A percentile compares a stretch with the other conserved stretches of the same genome.
Evolutionary conservation across 2,329 filamentous ascomycete genomes (phyloP).

Genomic region (Thermothelomyces thermophilus): DNA sequence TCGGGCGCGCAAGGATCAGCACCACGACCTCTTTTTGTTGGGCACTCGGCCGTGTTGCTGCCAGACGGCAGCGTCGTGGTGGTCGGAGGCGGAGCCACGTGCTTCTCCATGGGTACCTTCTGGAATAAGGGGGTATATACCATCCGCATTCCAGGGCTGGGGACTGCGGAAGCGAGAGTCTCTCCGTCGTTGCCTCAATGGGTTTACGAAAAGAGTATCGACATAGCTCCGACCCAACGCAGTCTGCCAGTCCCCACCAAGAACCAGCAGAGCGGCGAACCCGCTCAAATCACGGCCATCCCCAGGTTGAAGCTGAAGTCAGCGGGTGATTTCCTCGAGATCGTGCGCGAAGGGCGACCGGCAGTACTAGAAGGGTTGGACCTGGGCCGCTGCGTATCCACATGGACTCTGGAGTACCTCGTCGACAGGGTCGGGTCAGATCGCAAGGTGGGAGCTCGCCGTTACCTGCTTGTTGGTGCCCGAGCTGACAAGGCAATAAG

Average conservation of each 20-base stretch:
- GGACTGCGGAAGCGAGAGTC: not conserved
- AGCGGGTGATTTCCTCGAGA: slow-evolving; percentile 49
- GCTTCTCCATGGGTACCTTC: slow-evolving; percentile 83
- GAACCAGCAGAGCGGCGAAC: not conserved
- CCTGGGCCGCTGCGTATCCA: slow-evolving; percentile 58
- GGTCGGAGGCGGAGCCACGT: slow-evolving; percentile 75
- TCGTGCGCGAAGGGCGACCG: slow-evolving; percentile 54
- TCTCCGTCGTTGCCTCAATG: slow-evolving; percentile 1
- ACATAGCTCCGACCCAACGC: slow-evolving; percentile 19
- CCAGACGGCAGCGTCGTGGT: slow-evolving; percentile 50
- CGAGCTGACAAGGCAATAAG: slow-evolving; percentile 33
- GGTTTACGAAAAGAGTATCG: slow-evolving; percentile 20
- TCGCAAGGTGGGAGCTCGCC: slow-evolving; percentile 43
- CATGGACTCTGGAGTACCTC: slow-evolving; percentile 66
- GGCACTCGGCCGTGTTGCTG: slow-evolving; percentile 50
- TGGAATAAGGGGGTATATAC: slow-evolving; percentile 62
- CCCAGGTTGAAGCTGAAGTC: slow-evolving; percentile 47
- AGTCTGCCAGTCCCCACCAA: not conserved
- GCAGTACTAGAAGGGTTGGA: slow-evolving; percentile 58
- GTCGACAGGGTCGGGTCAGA: slow-evolving; percentile 52
- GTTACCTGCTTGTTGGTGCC: slow-evolving; percentile 12
- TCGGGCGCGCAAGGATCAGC: not conserved
- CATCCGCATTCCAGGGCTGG: slow-evolving; percentile 24
- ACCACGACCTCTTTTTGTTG: slow-evolving; percentile 61
- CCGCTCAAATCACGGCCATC: slow-evolving; percentile 32